Percentiles rank a stretch among this genome's conserved stretches.
Conservation (phyloP, 768 basidiomycete genomes). For the Chalciporus chontae region DNA sequence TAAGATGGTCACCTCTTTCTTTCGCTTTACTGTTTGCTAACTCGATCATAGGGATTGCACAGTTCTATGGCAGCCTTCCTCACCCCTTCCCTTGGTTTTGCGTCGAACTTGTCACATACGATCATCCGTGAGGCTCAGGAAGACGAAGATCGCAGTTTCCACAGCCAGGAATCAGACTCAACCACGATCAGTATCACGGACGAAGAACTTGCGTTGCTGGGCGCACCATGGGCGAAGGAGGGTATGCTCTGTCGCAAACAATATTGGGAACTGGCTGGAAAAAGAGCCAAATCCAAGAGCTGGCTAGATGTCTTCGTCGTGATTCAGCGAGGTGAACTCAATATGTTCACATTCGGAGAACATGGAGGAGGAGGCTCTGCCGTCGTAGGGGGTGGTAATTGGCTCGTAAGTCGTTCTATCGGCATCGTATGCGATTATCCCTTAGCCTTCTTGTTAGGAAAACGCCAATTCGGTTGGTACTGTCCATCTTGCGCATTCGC, state of each 20-base stretch:
- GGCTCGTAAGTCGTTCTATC: slow-evolving; percentile 69
- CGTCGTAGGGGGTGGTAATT: slow-evolving; percentile 93
- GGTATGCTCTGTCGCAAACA: slow-evolving; percentile 94
- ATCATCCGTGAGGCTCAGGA: slow-evolving; percentile 96
- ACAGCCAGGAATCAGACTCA: slow-evolving; percentile 60
- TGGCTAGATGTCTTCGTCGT: slow-evolving; percentile 98
- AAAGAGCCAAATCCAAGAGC: slow-evolving; percentile 80
- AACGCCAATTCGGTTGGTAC: slow-evolving; percentile 86
- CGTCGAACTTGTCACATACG: slow-evolving; percentile 91
- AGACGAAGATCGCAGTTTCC: slow-evolving; percentile 69
- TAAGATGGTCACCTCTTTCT: slow-evolving; percentile 26
- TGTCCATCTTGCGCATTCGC: slow-evolving; percentile 79
- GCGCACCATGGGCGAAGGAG: slow-evolving; percentile 99
- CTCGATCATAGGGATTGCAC: slow-evolving; percentile 46
- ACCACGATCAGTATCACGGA: slow-evolving; percentile 87
- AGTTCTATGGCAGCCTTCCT: slow-evolving; percentile 68
- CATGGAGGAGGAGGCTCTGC: slow-evolving; percentile 55
- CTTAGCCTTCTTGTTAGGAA: slow-evolving; percentile 45
- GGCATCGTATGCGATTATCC: not conserved
- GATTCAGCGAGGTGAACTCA: slow-evolving; percentile 89
- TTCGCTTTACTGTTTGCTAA: slow-evolving; percentile 8
- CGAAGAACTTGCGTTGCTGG: slow-evolving; percentile 91
- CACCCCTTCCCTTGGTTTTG: slow-evolving; percentile 90
- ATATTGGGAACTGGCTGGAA: slow-evolving; percentile 85
- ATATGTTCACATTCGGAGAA: slow-evolving; percentile 94